A percentile compares a stretch with the other conserved stretches of the same genome.
Conservation (phyloP, 2,329 filamentous ascomycete species). For the Atkinsonella hypoxylon region DNA sequence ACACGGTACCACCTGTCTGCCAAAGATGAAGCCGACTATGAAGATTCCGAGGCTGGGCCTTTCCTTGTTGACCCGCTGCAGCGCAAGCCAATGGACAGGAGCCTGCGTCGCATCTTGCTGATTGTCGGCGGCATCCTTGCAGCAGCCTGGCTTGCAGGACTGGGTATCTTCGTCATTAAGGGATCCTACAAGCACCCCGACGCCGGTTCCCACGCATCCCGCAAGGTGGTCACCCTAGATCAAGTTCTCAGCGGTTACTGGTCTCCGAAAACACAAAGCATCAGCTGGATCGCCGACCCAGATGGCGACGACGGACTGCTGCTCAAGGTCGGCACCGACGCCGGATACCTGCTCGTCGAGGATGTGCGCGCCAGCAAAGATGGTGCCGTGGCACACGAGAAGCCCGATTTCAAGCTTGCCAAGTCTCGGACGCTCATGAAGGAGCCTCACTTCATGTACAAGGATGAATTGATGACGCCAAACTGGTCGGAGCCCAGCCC, state of each 20-base stretch:
- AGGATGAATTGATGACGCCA: constrained; percentile 42
- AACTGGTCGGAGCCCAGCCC: constrained; percentile 61
- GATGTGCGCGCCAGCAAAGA: constrained; percentile 52
- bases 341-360: constrained; percentile 74
- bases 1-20: constrained; percentile 17
- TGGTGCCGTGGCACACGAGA: constrained; percentile 21
- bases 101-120: constrained; percentile 50
- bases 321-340: constrained; percentile 57
- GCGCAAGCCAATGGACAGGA: constrained; percentile 50
- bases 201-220: constrained; percentile 50
- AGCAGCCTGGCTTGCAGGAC: constrained; percentile 55
- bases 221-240: constrained; percentile 62
- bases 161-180: constrained; percentile 53
- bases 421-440: constrained; percentile 66
- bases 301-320: constrained; percentile 74
- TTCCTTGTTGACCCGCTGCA: constrained; percentile 34
- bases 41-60: constrained; percentile 38
- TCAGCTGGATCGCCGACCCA: constrained; percentile 66
- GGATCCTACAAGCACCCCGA: constrained; percentile 56
- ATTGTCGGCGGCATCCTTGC: constrained; percentile 49
- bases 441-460: constrained; percentile 46
- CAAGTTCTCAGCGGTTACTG: constrained; percentile 58
- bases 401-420: constrained; percentile 20
- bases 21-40: constrained; percentile 18
- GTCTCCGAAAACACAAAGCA: constrained; percentile 48